Percentiles rank a stretch among this genome's conserved stretches.
These are phyloP conservation scores for Coemansia sp. DNA, from an alignment of 371 early-diverging fungal species.

Conservation along the genomic window DNA sequence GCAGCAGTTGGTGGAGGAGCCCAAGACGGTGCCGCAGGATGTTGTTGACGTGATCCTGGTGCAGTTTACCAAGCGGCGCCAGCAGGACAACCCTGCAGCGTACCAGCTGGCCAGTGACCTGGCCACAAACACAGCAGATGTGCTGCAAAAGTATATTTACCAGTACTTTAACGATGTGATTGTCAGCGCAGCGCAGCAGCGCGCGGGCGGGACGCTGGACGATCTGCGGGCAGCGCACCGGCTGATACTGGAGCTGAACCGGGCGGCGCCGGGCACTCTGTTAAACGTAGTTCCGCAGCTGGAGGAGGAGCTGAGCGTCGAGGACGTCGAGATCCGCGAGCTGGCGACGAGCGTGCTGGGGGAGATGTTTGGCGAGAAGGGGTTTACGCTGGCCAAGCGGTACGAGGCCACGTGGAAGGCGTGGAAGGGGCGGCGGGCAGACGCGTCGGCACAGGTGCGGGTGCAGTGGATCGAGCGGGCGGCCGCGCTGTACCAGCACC, in stretches of 20 bases:
- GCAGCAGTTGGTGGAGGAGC: slow-evolving; percentile 81
- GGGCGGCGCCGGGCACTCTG: slow-evolving; percentile 72
- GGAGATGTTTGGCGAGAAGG: slow-evolving; percentile 77
- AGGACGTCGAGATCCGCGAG: slow-evolving; percentile 72
- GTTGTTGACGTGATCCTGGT: slow-evolving; percentile 76
- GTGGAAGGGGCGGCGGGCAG: slow-evolving; percentile 80
- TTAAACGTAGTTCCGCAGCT: slow-evolving; percentile 91
- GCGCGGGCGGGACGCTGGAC: slow-evolving; percentile 53
- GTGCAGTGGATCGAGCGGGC: slow-evolving; percentile 75
- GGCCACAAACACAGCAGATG: slow-evolving; percentile 70
- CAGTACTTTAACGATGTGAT: slow-evolving; percentile 78
- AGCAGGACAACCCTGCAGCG: slow-evolving; percentile 70
- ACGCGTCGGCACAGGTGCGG: slow-evolving; percentile 70
- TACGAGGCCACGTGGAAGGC: slow-evolving; percentile 86
- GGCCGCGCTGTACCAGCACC: slow-evolving; percentile 62
- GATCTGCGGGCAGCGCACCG: slow-evolving; percentile 74
- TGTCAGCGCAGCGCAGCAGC: slow-evolving; percentile 57
- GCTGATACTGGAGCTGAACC: slow-evolving; percentile 77
- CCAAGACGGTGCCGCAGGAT: slow-evolving; percentile 66
- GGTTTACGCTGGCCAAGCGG: slow-evolving; percentile 64
- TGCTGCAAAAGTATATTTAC: slow-evolving; percentile 76
- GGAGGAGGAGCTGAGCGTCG: slow-evolving; percentile 87
- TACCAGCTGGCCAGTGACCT: slow-evolving; percentile 81
- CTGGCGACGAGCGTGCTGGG: slow-evolving; percentile 81
- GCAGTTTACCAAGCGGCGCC: slow-evolving; percentile 69